phyloP scores from a whole-genome alignment of 139 green algal genomes.

The Haematococcus sp. region DNA sequence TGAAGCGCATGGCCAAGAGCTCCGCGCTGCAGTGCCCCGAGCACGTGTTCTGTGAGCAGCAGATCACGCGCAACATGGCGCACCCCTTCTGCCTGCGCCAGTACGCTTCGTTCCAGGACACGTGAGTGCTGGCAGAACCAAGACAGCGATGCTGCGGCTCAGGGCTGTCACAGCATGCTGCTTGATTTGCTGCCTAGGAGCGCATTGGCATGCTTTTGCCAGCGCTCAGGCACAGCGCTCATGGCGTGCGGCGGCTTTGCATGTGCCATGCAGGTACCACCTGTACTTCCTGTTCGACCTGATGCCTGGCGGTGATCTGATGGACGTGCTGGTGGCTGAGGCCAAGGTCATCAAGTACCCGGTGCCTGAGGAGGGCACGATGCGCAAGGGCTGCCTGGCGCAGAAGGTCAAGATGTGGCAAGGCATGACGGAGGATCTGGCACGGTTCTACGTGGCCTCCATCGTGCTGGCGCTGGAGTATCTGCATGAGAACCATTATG shows the following conservation, averaged over 20 bases:
- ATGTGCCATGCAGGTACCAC: conserved; percentile 68
- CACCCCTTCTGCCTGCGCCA: conserved; percentile 94
- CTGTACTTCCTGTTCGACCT: conserved; percentile 95
- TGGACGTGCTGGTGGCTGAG: conserved; percentile 89
- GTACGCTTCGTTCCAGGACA: conserved; percentile 88
- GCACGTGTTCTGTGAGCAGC: conserved; percentile 94
- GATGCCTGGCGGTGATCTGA: conserved; percentile 91
- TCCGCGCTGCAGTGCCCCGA: conserved; percentile 88
- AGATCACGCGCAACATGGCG: conserved; percentile 88
- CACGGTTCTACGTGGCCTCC: conserved; percentile 53
- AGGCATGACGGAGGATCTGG: conserved; percentile 44
- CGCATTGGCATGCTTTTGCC: no score
- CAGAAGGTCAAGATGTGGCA: conserved; percentile 72
- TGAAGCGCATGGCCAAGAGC: conserved; percentile 93
- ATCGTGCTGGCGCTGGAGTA: conserved; percentile 58
- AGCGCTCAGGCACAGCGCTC: no score
- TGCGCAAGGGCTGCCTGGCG: conserved; percentile 48
- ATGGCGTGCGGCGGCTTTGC: no score
- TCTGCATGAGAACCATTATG: conserved; percentile 44
- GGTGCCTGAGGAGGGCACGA: conserved; percentile 40
- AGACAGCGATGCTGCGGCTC: no score
- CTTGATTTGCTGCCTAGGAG: no score
- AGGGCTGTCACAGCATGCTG: no score
- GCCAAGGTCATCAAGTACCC: conserved; percentile 77
- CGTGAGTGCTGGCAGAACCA: no score